phyloP scores from a whole-genome alignment of 345 rosid species.

The Hibiscus syriacus region DNA sequence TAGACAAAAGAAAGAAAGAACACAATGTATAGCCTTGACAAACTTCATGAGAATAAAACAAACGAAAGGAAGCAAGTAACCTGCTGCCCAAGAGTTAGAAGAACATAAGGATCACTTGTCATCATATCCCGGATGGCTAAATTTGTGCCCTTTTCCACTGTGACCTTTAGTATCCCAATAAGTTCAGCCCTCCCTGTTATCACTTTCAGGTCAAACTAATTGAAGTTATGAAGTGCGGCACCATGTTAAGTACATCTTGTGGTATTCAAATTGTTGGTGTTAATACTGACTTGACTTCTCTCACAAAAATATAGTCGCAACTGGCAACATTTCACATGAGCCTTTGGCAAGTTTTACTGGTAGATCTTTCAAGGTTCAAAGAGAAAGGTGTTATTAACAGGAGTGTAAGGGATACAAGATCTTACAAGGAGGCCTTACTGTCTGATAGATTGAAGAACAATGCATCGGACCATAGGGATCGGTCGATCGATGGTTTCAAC shows the following conservation, averaged over 20 bases:
- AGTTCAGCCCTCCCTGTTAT: conserved; percentile 77
- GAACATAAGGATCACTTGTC: too few species aligned
- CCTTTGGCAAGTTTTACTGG: background rate
- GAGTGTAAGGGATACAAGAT: too few species aligned
- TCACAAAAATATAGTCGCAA: background rate
- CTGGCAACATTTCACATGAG: background rate
- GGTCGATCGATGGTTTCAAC: too few species aligned
- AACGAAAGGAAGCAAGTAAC: background rate
- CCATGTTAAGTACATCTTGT: background rate
- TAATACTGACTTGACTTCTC: background rate
- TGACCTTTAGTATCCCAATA: conserved; percentile 81
- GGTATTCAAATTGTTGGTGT: background rate
- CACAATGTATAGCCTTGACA: background rate
- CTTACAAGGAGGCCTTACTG: too few species aligned
- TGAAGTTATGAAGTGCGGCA: conserved; percentile 11
- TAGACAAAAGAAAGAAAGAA: background rate
- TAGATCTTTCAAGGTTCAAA: too few species aligned
- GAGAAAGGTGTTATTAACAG: too few species aligned
- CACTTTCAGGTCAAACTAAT: conserved; percentile 17
- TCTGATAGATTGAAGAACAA: too few species aligned
- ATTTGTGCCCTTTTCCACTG: conserved; percentile 61
- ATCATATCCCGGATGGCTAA: too few species aligned
- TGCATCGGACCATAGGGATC: too few species aligned
- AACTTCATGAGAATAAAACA: background rate
- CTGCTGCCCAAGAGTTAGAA: conserved; percentile 26